Conservation (phyloP, 169 alveolate species). For the Perkinsus marinus region DNA sequence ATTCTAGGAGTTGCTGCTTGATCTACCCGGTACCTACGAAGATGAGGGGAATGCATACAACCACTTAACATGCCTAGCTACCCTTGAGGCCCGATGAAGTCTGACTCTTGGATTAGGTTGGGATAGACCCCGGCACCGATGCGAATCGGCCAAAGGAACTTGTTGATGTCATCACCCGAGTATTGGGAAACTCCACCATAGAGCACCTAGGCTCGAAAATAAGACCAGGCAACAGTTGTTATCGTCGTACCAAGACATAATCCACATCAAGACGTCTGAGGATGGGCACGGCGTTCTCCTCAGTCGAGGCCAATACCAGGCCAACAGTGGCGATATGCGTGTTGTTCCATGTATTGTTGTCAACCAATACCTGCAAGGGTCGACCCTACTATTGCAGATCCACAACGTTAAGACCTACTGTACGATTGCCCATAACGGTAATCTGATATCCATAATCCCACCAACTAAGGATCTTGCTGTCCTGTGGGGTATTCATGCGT, state of each 20-base stretch:
- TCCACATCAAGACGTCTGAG: constrained; percentile 80
- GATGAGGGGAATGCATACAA: constrained; percentile 4
- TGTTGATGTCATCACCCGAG: constrained; percentile 92
- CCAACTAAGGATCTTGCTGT: constrained; percentile 89
- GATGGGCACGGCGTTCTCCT: constrained; percentile 79
- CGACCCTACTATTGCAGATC: not conserved
- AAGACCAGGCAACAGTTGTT: not conserved
- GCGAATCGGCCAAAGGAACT: constrained; percentile 93
- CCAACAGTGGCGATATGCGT: constrained; percentile 95
- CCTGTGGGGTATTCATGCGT: constrained; percentile 78
- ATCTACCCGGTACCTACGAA: constrained; percentile 75
- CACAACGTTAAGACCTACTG: constrained; percentile 39
- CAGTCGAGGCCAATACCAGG: constrained; percentile 78
- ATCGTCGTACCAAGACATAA: constrained; percentile 61
- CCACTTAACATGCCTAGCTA: not conserved
- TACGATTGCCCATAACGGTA: constrained; percentile 86
- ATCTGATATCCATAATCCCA: constrained; percentile 99
- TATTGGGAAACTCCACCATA: constrained; percentile 90
- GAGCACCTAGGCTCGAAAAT: constrained; percentile 45
- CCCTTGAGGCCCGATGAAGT: constrained; percentile 30
- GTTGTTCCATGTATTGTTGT: constrained; percentile 95
- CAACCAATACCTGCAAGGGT: constrained; percentile 51
- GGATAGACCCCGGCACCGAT: constrained; percentile 89
- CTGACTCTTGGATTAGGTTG: constrained; percentile 37
- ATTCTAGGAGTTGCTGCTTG: constrained; percentile 72